These are phyloP conservation scores for Lipomyces kockii DNA, from an alignment of 805 yeast genomes.

Conservation along the genomic window DNA sequence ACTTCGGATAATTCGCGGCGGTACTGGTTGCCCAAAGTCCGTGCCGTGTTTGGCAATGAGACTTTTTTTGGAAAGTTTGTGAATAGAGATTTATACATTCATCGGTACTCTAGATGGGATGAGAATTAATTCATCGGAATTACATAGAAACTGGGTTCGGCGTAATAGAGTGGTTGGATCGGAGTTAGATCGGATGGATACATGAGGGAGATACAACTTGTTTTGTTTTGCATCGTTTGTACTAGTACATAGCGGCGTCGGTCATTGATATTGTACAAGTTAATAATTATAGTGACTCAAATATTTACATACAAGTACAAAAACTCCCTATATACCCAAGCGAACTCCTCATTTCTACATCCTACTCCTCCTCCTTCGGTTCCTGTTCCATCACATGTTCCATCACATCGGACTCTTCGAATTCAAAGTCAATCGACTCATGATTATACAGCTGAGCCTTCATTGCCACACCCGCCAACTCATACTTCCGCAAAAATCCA, in stretches of 20 bases:
- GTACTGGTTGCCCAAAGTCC: slow-evolving; percentile 22
- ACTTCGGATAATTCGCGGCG: slow-evolving; percentile 16
- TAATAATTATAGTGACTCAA: not conserved
- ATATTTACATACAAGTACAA: slow-evolving; percentile 2
- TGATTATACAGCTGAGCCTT: slow-evolving; percentile 64
- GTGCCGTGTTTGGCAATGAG: slow-evolving; percentile 33
- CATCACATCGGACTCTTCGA: slow-evolving; percentile 4
- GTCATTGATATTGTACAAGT: not conserved
- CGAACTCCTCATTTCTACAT: not conserved
- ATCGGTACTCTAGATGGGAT: slow-evolving; percentile 26
- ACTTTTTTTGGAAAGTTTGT: slow-evolving; percentile 30
- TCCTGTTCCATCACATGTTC: not conserved
- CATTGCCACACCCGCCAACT: slow-evolving; percentile 81
- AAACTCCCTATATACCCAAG: slow-evolving; percentile 3
- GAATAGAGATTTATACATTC: slow-evolving; percentile 25
- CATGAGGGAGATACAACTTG: not conserved
- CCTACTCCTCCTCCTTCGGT: not conserved
- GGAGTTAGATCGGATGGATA: not conserved
- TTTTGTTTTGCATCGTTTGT: not conserved
- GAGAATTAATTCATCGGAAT: slow-evolving; percentile 15
- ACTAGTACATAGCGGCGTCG: not conserved
- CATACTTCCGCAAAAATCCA: slow-evolving; percentile 74
- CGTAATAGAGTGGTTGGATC: not conserved
- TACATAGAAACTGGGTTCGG: not conserved
- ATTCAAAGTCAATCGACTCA: slow-evolving; percentile 21